Conservation (phyloP, 768 basidiomycete genomes). For the Rickenella mellea region DNA sequence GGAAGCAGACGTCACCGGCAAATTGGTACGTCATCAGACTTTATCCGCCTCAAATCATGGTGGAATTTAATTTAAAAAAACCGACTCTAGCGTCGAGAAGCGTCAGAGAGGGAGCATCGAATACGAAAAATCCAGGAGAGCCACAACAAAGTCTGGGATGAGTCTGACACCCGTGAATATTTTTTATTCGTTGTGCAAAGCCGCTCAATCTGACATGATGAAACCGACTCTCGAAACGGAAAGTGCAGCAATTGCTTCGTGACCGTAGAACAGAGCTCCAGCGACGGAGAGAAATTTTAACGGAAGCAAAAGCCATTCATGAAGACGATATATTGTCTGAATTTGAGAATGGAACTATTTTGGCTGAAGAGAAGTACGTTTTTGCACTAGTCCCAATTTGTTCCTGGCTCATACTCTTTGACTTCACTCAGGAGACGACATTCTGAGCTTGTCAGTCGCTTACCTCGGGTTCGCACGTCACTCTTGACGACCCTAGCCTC, state of each 20-base stretch:
- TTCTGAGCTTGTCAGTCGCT: conserved; percentile 33
- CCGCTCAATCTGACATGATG: no score
- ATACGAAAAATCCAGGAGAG: not conserved
- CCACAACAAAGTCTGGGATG: not conserved
- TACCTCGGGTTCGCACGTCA: conserved; percentile 47
- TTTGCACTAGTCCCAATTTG: conserved; percentile 3
- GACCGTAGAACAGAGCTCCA: conserved; percentile 33
- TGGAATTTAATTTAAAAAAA: conserved; percentile 2
- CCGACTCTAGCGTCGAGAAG: not conserved
- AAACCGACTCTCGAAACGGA: no score
- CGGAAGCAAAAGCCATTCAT: conserved; percentile 30
- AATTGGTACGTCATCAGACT: conserved; percentile 13
- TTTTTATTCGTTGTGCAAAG: not conserved
- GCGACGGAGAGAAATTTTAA: conserved; percentile 37
- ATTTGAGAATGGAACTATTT: conserved; percentile 17
- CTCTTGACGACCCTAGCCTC: conserved; percentile 62
- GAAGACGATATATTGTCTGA: conserved; percentile 20
- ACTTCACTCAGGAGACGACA: conserved; percentile 35
- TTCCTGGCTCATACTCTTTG: conserved; percentile 8
- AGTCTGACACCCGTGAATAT: not conserved
- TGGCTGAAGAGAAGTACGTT: conserved; percentile 30
- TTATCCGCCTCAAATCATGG: not conserved
- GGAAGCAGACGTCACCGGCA: conserved; percentile 5
- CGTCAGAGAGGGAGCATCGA: not conserved
- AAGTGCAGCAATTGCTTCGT: conserved; percentile 34